Evolutionary conservation across 345 rosid genomes (phyloP).

Genomic region (Lenwebbia sp.): DNA sequence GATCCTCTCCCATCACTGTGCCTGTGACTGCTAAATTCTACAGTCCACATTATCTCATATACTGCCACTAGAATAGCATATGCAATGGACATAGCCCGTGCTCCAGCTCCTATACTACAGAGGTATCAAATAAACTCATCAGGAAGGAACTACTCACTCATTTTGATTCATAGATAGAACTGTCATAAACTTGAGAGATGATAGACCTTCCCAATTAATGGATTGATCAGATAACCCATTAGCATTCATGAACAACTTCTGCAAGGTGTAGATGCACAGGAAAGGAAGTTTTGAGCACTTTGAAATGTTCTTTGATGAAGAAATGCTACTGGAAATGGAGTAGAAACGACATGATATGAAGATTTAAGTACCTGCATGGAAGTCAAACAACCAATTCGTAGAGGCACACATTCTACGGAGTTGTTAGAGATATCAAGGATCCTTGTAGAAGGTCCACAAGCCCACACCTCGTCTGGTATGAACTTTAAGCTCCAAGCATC

Average conservation of each 20-base stretch:
- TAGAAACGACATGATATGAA: neutral
- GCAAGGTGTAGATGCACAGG: slow-evolving; percentile 5
- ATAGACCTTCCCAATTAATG: slow-evolving; percentile 63
- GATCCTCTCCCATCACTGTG: neutral
- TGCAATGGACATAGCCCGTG: neutral
- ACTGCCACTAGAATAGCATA: neutral
- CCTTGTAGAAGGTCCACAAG: slow-evolving; percentile 44
- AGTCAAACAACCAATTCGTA: slow-evolving; percentile 35
- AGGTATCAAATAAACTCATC: neutral
- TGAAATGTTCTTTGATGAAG: neutral
- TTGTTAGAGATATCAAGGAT: slow-evolving; percentile 65
- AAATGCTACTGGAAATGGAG: neutral
- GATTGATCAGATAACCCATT: slow-evolving; percentile 57
- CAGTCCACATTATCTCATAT: neutral
- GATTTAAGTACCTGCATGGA: slow-evolving; percentile 31
- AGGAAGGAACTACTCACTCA: slow-evolving; percentile 30
- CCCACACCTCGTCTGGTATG: slow-evolving; percentile 79
- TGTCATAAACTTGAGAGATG: slow-evolving; percentile 41
- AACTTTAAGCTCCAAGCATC: slow-evolving; percentile 25
- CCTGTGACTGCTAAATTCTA: neutral
- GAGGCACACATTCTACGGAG: slow-evolving; percentile 40
- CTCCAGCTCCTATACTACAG: neutral
- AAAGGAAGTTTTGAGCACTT: neutral
- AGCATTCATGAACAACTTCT: slow-evolving; percentile 60
- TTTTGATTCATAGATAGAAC: slow-evolving; percentile 59